A percentile compares a stretch with the other conserved stretches of the same genome.
Conservation (phyloP, 176 grass and related monocot species). For the Juncus effusus region DNA sequence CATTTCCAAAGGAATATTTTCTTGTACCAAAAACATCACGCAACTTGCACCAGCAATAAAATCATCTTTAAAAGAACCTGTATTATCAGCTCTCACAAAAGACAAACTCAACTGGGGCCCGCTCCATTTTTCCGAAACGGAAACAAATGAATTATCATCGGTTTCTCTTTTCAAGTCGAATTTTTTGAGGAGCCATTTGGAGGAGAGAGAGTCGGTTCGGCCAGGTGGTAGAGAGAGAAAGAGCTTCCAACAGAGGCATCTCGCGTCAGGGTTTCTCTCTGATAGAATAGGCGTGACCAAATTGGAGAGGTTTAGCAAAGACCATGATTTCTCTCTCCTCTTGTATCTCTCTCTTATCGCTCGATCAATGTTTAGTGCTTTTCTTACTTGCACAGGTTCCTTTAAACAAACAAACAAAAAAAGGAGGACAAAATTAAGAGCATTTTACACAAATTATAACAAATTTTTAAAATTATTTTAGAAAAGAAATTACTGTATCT, state of each 20-base stretch:
- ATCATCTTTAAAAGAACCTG: constrained; percentile 33
- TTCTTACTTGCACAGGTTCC: constrained; percentile 39
- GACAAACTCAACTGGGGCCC: constrained; percentile 54
- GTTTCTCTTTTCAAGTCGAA: constrained; percentile 45
- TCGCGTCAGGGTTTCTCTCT: constrained; percentile 56
- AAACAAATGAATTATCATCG: constrained; percentile 37
- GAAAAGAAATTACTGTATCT: constrained; percentile 10
- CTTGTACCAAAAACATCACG: constrained; percentile 72
- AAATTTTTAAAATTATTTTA: constrained; percentile 10
- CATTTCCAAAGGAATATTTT: constrained; percentile 61
- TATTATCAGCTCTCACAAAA: constrained; percentile 56
- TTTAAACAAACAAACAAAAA: constrained; percentile 38
- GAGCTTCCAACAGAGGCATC: constrained; percentile 88
- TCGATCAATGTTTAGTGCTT: constrained; percentile 54
- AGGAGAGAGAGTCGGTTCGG: constrained; percentile 31
- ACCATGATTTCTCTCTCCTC: constrained; percentile 55
- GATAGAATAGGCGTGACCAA: constrained; percentile 68
- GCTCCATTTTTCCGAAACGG: constrained; percentile 63
- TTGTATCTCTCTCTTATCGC: constrained; percentile 50
- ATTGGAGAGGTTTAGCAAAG: constrained; percentile 58
- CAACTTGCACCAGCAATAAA: constrained; percentile 35
- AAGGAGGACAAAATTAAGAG: neutral
- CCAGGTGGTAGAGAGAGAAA: constrained; percentile 48
- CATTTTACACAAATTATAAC: constrained; percentile 14
- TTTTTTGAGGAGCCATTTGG: constrained; percentile 79